Conservation (phyloP, 208 protist species). For the Crithidia brevicula region DNA sequence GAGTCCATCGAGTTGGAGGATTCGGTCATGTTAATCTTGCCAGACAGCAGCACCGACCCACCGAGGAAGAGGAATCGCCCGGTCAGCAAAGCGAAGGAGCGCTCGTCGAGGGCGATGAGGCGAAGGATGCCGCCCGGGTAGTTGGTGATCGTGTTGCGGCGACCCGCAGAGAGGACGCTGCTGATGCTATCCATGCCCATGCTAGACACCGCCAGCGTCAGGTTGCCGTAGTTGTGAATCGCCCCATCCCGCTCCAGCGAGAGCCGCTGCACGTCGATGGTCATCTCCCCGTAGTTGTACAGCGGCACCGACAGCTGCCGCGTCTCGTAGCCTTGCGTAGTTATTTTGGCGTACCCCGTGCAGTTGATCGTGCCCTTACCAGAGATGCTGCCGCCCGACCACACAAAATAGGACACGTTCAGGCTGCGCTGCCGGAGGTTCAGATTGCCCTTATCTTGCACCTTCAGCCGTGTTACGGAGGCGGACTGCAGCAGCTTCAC, state of each 20-base stretch:
- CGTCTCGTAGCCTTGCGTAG: slow-evolving; percentile 70
- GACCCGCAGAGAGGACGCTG: slow-evolving; percentile 56
- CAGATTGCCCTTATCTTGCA: slow-evolving; percentile 67
- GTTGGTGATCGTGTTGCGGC: slow-evolving; percentile 65
- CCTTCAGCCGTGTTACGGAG: slow-evolving; percentile 59
- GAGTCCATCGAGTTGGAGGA: slow-evolving; percentile 35
- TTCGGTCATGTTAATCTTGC: slow-evolving; percentile 64
- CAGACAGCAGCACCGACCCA: slow-evolving; percentile 55
- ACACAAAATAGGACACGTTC: slow-evolving; percentile 81
- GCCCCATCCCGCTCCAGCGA: slow-evolving; percentile 57
- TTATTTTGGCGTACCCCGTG: slow-evolving; percentile 60
- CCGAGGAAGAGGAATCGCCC: slow-evolving; percentile 55
- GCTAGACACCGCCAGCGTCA: slow-evolving; percentile 64
- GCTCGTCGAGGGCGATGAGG: slow-evolving; percentile 62
- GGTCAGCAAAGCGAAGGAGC: slow-evolving; percentile 54
- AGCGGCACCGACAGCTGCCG: slow-evolving; percentile 59
- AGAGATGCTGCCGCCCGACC: slow-evolving; percentile 77
- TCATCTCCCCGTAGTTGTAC: slow-evolving; percentile 82
- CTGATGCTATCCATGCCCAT: slow-evolving; percentile 65
- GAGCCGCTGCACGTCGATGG: slow-evolving; percentile 78
- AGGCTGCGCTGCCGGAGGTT: slow-evolving; percentile 61
- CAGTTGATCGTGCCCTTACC: slow-evolving; percentile 75
- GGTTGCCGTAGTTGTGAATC: slow-evolving; percentile 83
- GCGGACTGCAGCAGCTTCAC: slow-evolving; percentile 52
- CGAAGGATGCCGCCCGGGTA: slow-evolving; percentile 52